Percentiles rank a stretch among this genome's conserved stretches.
These are phyloP conservation scores for Trichomonas gallinae DNA, from an alignment of 208 protist species.

Conservation along the genomic window DNA sequence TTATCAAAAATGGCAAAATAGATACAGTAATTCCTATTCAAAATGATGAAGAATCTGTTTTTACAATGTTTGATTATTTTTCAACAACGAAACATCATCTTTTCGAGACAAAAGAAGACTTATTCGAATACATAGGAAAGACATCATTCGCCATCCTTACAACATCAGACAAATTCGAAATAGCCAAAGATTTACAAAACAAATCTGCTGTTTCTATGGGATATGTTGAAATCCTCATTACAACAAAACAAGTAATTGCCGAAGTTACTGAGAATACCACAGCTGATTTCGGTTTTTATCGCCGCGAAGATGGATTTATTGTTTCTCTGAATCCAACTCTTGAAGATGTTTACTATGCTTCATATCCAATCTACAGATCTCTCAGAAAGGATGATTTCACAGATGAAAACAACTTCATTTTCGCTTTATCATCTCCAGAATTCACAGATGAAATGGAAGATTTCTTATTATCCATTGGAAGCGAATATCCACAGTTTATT, in stretches of 20 bases:
- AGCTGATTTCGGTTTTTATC: not conserved
- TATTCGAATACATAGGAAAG: not conserved
- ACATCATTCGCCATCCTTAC: not conserved
- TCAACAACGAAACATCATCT: not conserved
- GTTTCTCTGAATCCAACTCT: not conserved
- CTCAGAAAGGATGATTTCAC: not conserved
- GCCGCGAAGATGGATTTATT: not conserved
- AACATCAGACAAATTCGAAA: not conserved
- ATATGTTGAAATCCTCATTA: not conserved
- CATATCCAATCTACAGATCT: not conserved
- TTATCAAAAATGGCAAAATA: not conserved
- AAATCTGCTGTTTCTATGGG: not conserved
- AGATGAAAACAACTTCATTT: not conserved
- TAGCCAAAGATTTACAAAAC: not conserved
- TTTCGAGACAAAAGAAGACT: not conserved
- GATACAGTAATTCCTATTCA: not conserved
- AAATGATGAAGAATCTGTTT: not conserved
- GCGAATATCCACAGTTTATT: not conserved
- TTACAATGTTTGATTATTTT: not conserved
- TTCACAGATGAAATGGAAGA: not conserved
- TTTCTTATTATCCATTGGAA: not conserved
- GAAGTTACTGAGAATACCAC: not conserved
- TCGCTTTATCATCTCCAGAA: not conserved
- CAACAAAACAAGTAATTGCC: not conserved
- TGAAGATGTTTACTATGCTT: not conserved